Evolutionary conservation across 2,329 filamentous ascomycete species (phyloP), one percentile per base, ranked within the genome.

Genomic region (Hypoxylon sp.): DNA sequence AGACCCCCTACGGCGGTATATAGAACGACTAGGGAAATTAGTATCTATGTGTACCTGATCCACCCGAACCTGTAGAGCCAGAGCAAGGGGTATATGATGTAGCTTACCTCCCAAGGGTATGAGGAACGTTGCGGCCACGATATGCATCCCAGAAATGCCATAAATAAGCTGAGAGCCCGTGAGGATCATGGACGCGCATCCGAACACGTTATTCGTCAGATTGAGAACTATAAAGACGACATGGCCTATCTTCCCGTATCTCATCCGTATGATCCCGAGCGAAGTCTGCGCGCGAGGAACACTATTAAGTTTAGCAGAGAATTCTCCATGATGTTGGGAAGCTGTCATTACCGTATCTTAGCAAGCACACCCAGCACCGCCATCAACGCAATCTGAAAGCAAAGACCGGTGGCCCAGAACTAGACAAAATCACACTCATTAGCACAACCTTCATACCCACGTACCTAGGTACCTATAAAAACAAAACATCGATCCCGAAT

Each of bases 281-380:
- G 74, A 77, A 0, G 77, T 79, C 47, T 79, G 77, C 0, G 77
- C 77, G 48, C 78, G 77, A 0, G 77, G 77, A 0, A 78, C 75
- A 27, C 76, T 66, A n/a, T n/a, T n/a, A n/a, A n/a, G n/a, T n/a
- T n/a, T n/a, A n/a, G n/a, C n/a, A n/a, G n/a, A n/a, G n/a, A n/a
- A n/a, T n/a, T n/a, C n/a, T n/a, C n/a, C n/a, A n/a, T n/a, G n/a
- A n/a, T n/a, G n/a, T n/a, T n/a, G n/a, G n/a, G n/a, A n/a, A n/a
- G n/a, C n/a, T n/a, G n/a, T n/a, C n/a, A n/a, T n/a, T n/a, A n/a
- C n/a, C n/a, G n/a, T 23, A 78, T 70, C 60, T 79, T 80, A 8
- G 73, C 73, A 32, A 78, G 62, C 5, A 80, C 75, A 3, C 77
- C 77, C 1, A 80, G 66, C 1, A 71, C 70, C 2, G 76, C 75